These are phyloP conservation scores for Fusarium buharicum DNA, from an alignment of 2,329 filamentous ascomycete genomes.

Conservation along the genomic window DNA sequence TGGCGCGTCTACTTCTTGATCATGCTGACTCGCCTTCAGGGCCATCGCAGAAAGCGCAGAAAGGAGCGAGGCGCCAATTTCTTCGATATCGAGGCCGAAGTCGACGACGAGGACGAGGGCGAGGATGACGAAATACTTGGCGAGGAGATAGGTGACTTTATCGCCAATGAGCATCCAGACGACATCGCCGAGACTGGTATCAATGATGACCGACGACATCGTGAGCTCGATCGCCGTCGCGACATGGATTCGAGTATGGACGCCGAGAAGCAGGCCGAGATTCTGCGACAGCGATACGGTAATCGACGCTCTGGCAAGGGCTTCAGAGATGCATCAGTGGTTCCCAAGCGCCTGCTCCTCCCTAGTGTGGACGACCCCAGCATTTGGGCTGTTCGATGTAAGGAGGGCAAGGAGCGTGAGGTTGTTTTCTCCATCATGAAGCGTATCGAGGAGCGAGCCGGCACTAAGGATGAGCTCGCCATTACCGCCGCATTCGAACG, in stretches of 20 bases:
- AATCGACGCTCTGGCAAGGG: slow-evolving; percentile 74
- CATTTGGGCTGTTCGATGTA: slow-evolving; percentile 94
- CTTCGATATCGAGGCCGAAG: slow-evolving; percentile 98
- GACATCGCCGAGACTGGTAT: slow-evolving; percentile 84
- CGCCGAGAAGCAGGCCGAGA: slow-evolving; percentile 90
- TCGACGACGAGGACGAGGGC: slow-evolving; percentile 91
- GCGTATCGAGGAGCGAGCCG: slow-evolving; percentile 81
- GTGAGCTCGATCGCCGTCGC: slow-evolving; percentile 91
- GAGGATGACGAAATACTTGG: slow-evolving; percentile 92
- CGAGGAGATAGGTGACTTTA: slow-evolving; percentile 83
- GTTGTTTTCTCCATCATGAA: slow-evolving; percentile 89
- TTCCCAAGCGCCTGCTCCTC: slow-evolving; percentile 86
- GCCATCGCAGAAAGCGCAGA: slow-evolving; percentile 82
- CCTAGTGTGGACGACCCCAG: slow-evolving; percentile 95
- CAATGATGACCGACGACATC: slow-evolving; percentile 89
- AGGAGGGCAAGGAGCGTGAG: slow-evolving; percentile 94
- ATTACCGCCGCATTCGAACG: slow-evolving; percentile 95
- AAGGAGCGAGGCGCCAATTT: slow-evolving; percentile 82
- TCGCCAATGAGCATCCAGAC: slow-evolving; percentile 89
- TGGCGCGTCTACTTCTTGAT: slow-evolving; percentile 5
- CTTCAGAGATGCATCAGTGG: slow-evolving; percentile 75
- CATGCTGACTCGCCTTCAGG: slow-evolving; percentile 51
- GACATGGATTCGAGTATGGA: slow-evolving; percentile 90
- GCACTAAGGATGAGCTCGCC: slow-evolving; percentile 80
- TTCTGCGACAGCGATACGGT: slow-evolving; percentile 88